Evolutionary conservation across 495 filamentous ascomycete genomes (phyloP), one percentile per base, ranked within the genome.

Genomic region (Elaphomyces granulatus): DNA sequence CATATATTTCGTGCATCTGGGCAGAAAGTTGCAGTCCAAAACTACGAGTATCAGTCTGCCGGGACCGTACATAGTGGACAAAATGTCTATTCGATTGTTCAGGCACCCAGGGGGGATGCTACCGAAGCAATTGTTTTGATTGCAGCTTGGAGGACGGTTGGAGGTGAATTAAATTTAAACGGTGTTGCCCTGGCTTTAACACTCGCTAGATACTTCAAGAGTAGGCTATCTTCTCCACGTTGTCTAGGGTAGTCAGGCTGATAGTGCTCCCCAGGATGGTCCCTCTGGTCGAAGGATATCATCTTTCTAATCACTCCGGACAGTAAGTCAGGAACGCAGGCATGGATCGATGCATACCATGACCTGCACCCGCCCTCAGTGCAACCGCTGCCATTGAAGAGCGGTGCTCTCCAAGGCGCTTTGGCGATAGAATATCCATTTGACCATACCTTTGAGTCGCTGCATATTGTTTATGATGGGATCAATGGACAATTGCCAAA

Each of bases 341-440:
- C 90, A 19, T 98, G 92, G 90, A 82, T 94, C 17, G 86, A 94
- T 49, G 92, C 92, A 2, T 98, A 98, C 59, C 90, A 98, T 56
- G 80, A 93, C 47, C 78, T 83, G 31, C 84, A 95, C 47, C 68
- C 79, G 1, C 46, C 58, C 4, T 68, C 65, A 12, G 78, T 94
- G 18, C 73, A 78, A 20, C 70, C 83, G n/a, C 64, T 98, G 12
- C 80, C 87, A 0, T 60, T 96, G 49, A 96, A 94, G 61, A 87
- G 83, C 36, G 90, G 90, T 10, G 82, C 85, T 3, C 69, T 98
- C 38, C 90, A 98, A 64, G 90, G 87, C 6, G 92, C 83, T 15
- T 63, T 98, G 16, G 87, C 85, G 16, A 65, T 98, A n/a, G 90
- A 98, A 61, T 95, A 93, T 50, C 78, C 87, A 3, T 81, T 81